Evolutionary conservation across 371 early-diverging fungal genomes (phyloP), one percentile per base, ranked within the genome.

Genomic region (Gilbertella persicaria): DNA sequence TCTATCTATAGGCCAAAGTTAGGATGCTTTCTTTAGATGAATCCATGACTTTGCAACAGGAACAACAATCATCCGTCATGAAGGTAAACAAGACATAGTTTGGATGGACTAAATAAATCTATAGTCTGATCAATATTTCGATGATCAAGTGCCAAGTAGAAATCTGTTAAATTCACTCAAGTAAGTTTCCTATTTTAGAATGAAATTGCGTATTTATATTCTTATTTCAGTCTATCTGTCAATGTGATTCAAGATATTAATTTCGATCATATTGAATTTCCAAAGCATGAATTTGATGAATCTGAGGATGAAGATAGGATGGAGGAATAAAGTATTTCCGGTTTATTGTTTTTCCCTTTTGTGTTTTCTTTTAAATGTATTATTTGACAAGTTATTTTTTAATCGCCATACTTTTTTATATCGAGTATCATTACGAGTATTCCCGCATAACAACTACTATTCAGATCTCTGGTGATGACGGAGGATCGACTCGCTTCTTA

Each of bases 401-500:
- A 23, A n/a, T 67, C 14, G 57, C 43, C 4, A 4, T 25, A 30
- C 21, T 65, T 23, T 66, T 64, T 35, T 60, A 47, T 42, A 45
- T 65, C 3, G 67, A 71, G 52, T 52, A 62, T 35, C 57, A 56
- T 13, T 71, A 65, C 37, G 56, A 71, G 45, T 57, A 67, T 10
- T 46, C 39, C 9, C 41, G 56, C 16, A 37, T 53, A 16, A 50
- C 56, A 0, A 60, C 58, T 1, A 52, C 58, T 4, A 39, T 69
- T 30, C 66, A 73, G 37, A 57, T 58, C 4, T 46, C 71, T 0
- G 61, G 54, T n/a, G 69, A 71, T 64, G 69, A 71, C 43, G 53
- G 55, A 23, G 67, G 65, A 10, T 66, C 57, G 0, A 63, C 62
- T 36, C 59, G 57, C 39, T 49, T 60, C 29, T 49, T 75, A 21